Conservation (phyloP, 345 rosid genomes). For the Streptanthus diversifolius region DNA sequence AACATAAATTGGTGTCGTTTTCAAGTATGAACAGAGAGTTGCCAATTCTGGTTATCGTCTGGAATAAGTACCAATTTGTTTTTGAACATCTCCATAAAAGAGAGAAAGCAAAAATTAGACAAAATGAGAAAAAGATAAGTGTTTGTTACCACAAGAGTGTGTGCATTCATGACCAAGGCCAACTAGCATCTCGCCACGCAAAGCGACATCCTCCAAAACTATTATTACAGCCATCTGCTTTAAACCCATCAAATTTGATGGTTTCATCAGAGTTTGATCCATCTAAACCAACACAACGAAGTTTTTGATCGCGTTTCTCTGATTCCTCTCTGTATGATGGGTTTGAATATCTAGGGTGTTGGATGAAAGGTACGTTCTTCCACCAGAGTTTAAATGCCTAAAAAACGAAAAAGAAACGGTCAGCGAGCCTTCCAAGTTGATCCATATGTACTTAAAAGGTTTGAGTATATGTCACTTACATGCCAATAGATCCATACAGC, state of each 20-base stretch:
- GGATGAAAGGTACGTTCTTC: conserved; percentile 69
- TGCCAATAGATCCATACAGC: conserved; percentile 96
- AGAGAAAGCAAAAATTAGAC: background rate
- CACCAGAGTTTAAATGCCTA: conserved; percentile 93
- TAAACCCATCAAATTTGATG: conserved; percentile 17
- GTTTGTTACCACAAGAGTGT: background rate
- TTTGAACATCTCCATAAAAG: background rate
- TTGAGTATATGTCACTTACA: conserved; percentile 47
- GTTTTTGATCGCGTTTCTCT: conserved; percentile 45
- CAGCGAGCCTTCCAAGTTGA: background rate
- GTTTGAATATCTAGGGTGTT: conserved; percentile 65
- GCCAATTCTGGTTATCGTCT: background rate
- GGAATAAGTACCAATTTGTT: background rate
- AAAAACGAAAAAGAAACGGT: background rate
- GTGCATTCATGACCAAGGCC: conserved; percentile 77
- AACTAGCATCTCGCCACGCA: conserved; percentile 86
- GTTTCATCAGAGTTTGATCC: conserved; percentile 15
- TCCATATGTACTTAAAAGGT: background rate
- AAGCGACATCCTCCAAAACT: conserved; percentile 41
- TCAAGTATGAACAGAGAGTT: background rate
- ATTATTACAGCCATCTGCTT: conserved; percentile 15
- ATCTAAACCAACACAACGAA: conserved; percentile 41
- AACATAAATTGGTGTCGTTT: background rate
- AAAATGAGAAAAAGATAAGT: background rate
- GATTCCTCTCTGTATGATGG: conserved; percentile 69